phyloP scores from a whole-genome alignment of 495 filamentous ascomycete genomes.

The Barbatosphaeria neglecta region DNA sequence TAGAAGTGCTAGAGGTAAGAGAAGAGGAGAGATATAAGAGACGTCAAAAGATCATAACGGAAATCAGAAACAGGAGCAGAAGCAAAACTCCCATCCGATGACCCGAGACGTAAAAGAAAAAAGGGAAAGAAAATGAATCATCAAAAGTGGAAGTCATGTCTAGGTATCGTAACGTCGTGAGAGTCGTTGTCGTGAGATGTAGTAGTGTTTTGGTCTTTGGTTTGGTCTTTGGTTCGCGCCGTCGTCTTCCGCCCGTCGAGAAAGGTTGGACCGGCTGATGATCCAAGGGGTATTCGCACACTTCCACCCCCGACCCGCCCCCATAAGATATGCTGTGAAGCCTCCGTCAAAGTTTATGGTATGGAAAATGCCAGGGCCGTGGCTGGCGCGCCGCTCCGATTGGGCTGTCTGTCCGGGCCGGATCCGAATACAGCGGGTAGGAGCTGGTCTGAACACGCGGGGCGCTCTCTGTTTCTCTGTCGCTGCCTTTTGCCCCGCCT shows the following conservation, averaged over 20 bases:
- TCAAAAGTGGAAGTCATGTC: slow-evolving; percentile 15
- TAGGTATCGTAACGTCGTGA: slow-evolving; percentile 12
- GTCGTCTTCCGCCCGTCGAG: slow-evolving; percentile 2
- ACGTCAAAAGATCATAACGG: too few relatives aligned
- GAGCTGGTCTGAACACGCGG: slow-evolving; percentile 6
- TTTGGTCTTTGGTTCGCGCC: slow-evolving; percentile 2
- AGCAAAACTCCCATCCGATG: too few relatives aligned
- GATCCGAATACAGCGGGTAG: neutral
- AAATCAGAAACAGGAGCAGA: too few relatives aligned
- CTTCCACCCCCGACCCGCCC: too few relatives aligned
- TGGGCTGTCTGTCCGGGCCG: neutral
- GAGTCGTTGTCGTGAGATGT: slow-evolving; percentile 21
- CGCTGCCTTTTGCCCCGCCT: too few relatives aligned
- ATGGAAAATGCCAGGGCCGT: slow-evolving; percentile 8
- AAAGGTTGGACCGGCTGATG: slow-evolving; percentile 7
- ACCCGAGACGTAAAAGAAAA: too few relatives aligned
- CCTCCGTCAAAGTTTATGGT: slow-evolving; percentile 36
- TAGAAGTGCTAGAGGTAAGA: too few relatives aligned
- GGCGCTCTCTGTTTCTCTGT: neutral
- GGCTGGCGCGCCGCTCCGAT: neutral
- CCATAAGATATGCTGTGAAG: slow-evolving; percentile 29
- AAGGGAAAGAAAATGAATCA: too few relatives aligned
- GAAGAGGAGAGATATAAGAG: too few relatives aligned
- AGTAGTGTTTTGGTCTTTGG: slow-evolving; percentile 6
- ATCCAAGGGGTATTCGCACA: slow-evolving; percentile 17